Evolutionary conservation across 768 basidiomycete species (phyloP).

Genomic region (Calvatia gigantea): DNA sequence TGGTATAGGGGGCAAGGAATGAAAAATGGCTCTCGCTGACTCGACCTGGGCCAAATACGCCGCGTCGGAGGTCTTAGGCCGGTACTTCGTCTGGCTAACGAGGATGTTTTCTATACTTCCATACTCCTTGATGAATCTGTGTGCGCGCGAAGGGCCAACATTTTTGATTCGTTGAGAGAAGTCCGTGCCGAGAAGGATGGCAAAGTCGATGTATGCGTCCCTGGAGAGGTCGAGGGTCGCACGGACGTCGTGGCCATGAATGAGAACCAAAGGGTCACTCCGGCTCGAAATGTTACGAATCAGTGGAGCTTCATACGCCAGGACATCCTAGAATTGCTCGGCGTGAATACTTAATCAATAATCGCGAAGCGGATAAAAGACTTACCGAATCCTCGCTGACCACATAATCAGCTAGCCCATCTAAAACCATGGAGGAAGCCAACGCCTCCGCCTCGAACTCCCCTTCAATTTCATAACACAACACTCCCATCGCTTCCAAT

Average conservation of each 20-base stretch:
- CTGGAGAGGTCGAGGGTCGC: conserved; percentile 52
- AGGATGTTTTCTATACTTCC: conserved; percentile 73
- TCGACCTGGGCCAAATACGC: conserved; percentile 65
- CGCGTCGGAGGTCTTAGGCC: conserved; percentile 40
- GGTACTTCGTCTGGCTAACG: conserved; percentile 45
- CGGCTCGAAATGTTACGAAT: conserved; percentile 71
- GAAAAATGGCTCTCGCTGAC: conserved; percentile 61
- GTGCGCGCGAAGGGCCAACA: conserved; percentile 74
- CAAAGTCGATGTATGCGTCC: conserved; percentile 74
- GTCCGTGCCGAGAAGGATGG: conserved; percentile 85
- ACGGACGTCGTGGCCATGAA: conserved; percentile 65
- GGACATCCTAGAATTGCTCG: conserved; percentile 55
- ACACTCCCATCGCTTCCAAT: conserved; percentile 77
- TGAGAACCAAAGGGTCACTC: conserved; percentile 53
- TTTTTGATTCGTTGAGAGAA: conserved; percentile 83
- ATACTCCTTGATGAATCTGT: conserved; percentile 69
- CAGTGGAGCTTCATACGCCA: conserved; percentile 80
- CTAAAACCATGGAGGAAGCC: conserved; percentile 70
- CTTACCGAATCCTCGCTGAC: conserved; percentile 86
- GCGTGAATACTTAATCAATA: conserved; percentile 9
- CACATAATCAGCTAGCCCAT: conserved; percentile 82
- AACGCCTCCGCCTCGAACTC: conserved; percentile 85
- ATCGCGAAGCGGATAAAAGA: conserved; percentile 5
- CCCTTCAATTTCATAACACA: conserved; percentile 63
- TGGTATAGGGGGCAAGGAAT: conserved; percentile 63